A percentile compares a stretch with the other conserved stretches of the same genome.
Evolutionary conservation across 441 rosid genomes (phyloP).

Genomic region (Gossypium lobatum): DNA sequence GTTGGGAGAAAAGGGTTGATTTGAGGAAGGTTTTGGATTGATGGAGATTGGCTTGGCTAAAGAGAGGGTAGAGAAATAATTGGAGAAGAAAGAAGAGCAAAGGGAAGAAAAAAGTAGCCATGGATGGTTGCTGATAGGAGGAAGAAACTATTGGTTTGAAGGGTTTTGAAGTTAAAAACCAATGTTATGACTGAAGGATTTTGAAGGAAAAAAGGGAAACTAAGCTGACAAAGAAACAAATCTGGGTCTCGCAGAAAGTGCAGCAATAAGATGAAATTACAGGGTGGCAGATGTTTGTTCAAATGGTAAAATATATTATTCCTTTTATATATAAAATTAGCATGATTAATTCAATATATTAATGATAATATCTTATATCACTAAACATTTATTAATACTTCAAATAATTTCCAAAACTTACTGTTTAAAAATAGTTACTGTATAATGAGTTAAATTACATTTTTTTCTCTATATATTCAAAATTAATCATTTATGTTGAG

Average conservation of each 20-base stretch:
- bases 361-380: not conserved
- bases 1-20: constrained; percentile 25
- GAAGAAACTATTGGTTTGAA: not conserved
- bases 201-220: not conserved
- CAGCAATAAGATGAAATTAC: not conserved
- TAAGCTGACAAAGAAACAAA: not conserved
- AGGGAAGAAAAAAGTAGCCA: constrained; percentile 29
- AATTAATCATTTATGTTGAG: too few species aligned
- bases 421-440: too few species aligned
- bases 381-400: too few species aligned
- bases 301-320: not conserved
- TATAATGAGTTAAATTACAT: too few species aligned
- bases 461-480: too few species aligned
- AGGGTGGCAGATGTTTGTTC: not conserved
- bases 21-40: constrained; percentile 21
- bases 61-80: constrained; percentile 19
- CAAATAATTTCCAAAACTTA: too few species aligned
- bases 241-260: not conserved
- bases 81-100: constrained; percentile 23
- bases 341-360: not conserved
- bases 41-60: constrained; percentile 25
- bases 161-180: not conserved
- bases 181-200: not conserved
- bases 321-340: not conserved
- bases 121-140: not conserved